These are phyloP conservation scores for Cyberlindnera americana DNA, from an alignment of 805 yeast genomes.

Conservation along the genomic window DNA sequence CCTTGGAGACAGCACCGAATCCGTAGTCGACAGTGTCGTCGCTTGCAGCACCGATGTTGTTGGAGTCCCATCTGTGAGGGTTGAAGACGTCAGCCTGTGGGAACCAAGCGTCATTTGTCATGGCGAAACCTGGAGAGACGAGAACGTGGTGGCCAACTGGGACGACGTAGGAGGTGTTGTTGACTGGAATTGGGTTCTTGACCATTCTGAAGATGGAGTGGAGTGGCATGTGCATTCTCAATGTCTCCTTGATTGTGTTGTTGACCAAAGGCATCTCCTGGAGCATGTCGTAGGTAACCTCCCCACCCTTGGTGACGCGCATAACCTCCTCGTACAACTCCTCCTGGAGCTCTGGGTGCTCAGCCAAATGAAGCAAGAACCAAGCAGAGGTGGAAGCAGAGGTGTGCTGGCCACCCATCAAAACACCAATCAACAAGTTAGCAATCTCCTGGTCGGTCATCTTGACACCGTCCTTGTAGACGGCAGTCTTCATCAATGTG, in stretches of 20 bases:
- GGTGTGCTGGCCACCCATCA: conserved; percentile 99
- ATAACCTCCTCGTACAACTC: conserved; percentile 74
- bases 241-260: conserved; percentile 85
- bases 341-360: conserved; percentile 80
- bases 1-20: conserved; percentile 94
- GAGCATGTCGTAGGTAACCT: conserved; percentile 76
- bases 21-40: conserved; percentile 81
- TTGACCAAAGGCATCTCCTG: conserved; percentile 79
- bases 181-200: conserved; percentile 69
- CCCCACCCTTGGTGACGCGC: conserved; percentile 55
- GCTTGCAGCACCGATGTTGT: conserved; percentile 26
- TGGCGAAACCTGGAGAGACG: conserved; percentile 92
- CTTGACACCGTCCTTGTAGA: conserved; percentile 88
- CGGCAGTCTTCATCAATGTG: conserved; percentile 72
- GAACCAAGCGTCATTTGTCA: conserved; percentile 72
- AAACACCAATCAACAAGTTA: conserved; percentile 85
- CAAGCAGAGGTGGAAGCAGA: conserved; percentile 95
- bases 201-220: conserved; percentile 96
- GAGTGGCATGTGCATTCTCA: conserved; percentile 94
- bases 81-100: conserved; percentile 68
- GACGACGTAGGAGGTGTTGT: conserved; percentile 73
- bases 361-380: conserved; percentile 89
- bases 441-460: conserved; percentile 97
- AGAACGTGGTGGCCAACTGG: conserved; percentile 88
- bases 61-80: conserved; percentile 83